A percentile compares a stretch with the other conserved stretches of the same genome.
Evolutionary conservation across 2,329 filamentous ascomycete genomes (phyloP).

Genomic region (Waltergamsia citrina): DNA sequence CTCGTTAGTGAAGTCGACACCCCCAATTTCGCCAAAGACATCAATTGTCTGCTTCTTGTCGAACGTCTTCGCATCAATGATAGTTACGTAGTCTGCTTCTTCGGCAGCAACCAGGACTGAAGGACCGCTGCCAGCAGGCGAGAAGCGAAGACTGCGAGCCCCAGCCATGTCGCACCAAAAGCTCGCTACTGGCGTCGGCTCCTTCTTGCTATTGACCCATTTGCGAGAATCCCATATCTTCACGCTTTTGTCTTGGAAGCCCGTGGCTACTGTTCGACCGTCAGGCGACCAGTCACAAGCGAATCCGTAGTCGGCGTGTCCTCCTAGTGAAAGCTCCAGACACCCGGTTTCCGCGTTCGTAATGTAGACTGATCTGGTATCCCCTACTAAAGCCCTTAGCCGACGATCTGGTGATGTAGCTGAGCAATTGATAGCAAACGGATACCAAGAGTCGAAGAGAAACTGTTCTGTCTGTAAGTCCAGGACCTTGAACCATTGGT

Average conservation of each 20-base stretch:
- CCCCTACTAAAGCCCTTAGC: conserved; percentile 64
- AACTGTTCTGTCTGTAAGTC: conserved; percentile 52
- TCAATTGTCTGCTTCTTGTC: conserved; percentile 59
- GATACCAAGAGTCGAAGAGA: conserved; percentile 40
- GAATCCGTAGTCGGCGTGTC: conserved; percentile 64
- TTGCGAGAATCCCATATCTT: conserved; percentile 69
- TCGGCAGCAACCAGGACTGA: conserved; percentile 63
- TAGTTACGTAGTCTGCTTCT: conserved; percentile 62
- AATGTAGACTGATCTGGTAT: conserved; percentile 55
- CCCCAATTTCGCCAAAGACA: conserved; percentile 67
- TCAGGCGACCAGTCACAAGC: conserved; percentile 74
- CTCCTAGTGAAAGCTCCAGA: conserved; percentile 45
- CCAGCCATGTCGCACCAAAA: conserved; percentile 59
- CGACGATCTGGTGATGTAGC: conserved; percentile 63
- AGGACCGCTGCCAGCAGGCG: conserved; percentile 58
- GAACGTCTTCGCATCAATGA: conserved; percentile 60
- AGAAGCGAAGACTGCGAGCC: conserved; percentile 61
- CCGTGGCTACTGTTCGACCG: conserved; percentile 67
- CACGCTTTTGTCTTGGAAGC: conserved; percentile 64
- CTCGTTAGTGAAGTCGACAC: conserved; percentile 55
- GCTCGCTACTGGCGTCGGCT: conserved; percentile 36
- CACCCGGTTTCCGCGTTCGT: conserved; percentile 58
- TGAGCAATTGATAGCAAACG: conserved; percentile 61
- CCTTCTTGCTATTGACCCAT: conserved; percentile 47
- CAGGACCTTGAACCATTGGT: conserved; percentile 46